phyloP scores from a whole-genome alignment of 2,329 filamentous ascomycete species.

The Talaromyces sp. region DNA sequence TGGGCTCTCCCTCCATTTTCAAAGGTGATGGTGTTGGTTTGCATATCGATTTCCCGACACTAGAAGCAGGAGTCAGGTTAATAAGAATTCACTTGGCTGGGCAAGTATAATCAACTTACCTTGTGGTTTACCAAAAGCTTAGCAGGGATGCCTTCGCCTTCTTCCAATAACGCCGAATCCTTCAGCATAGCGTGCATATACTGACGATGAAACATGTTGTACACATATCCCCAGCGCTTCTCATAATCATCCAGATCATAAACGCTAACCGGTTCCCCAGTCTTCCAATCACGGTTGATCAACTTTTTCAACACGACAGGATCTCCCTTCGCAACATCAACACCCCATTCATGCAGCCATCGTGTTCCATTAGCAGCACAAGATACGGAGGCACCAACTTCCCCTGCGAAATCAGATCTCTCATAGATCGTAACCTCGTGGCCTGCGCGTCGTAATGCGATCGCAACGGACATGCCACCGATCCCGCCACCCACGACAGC shows the following conservation, averaged over 20 bases:
- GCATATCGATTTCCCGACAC: slow-evolving; percentile 57
- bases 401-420: slow-evolving; percentile 65
- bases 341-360: slow-evolving; percentile 70
- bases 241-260: slow-evolving; percentile 68
- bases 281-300: slow-evolving; percentile 72
- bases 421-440: slow-evolving; percentile 67
- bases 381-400: slow-evolving; percentile 68
- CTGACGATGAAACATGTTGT: slow-evolving; percentile 71
- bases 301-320: slow-evolving; percentile 67
- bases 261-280: slow-evolving; percentile 66
- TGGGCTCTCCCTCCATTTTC: slow-evolving; percentile 53
- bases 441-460: slow-evolving; percentile 57
- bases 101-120: slow-evolving; percentile 31
- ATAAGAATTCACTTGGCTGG: too few relatives aligned
- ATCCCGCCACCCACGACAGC: slow-evolving; percentile 57
- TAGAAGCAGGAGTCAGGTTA: slow-evolving; percentile 5
- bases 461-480: slow-evolving; percentile 55
- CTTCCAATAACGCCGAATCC: slow-evolving; percentile 57
- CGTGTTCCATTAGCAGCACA: slow-evolving; percentile 71
- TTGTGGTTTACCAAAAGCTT: slow-evolving; percentile 59
- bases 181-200: slow-evolving; percentile 70
- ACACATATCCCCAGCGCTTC: slow-evolving; percentile 65
- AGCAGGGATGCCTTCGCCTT: slow-evolving; percentile 58
- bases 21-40: slow-evolving; percentile 56
- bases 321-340: slow-evolving; percentile 66